A percentile compares a stretch with the other conserved stretches of the same genome.
These are phyloP conservation scores for Rubus idaeus DNA, from an alignment of 306 rosid species.

Conservation along the genomic window DNA sequence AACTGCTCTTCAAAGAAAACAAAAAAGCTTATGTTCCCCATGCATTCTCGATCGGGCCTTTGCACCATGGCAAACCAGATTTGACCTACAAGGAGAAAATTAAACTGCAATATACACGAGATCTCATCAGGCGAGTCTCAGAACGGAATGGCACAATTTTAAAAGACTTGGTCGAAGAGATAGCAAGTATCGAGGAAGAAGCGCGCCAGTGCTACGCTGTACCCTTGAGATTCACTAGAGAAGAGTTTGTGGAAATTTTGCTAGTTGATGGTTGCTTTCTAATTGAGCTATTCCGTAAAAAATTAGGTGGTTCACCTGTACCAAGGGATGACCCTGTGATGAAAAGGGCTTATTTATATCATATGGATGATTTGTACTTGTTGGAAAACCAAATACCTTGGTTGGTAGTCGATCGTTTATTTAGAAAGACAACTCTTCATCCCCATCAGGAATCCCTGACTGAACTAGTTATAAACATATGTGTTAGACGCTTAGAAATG, in stretches of 20 bases:
- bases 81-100: neutral
- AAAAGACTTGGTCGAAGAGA: neutral
- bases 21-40: no score
- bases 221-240: neutral
- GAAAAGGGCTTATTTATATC: neutral
- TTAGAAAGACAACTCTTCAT: neutral
- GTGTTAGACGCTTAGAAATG: no score
- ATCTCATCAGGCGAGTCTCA: neutral
- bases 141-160: neutral
- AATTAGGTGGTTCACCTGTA: no score
- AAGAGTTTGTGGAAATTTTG: neutral
- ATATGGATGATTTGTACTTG: neutral
- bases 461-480: neutral
- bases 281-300: neutral
- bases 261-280: neutral
- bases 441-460: no score
- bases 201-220: neutral
- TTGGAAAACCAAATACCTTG: neutral
- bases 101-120: neutral
- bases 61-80: neutral
- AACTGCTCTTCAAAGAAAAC: no score
- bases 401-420: neutral
- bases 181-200: neutral
- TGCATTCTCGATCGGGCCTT: no score
- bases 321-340: no score